These are phyloP conservation scores for Phytophthora melonis DNA, from an alignment of 352 stramenopile genomes.

Conservation along the genomic window DNA sequence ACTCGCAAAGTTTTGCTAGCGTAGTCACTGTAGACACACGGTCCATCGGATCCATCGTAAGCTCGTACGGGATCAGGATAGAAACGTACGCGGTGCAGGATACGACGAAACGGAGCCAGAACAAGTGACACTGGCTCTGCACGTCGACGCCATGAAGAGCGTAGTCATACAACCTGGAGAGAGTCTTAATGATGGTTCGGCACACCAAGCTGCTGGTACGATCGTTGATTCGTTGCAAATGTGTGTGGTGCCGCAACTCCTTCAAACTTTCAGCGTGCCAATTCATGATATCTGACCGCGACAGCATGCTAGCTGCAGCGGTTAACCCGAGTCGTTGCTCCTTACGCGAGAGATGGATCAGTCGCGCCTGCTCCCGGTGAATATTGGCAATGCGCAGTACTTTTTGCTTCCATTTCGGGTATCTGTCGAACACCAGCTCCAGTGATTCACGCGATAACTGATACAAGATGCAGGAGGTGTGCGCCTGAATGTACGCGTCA, in stretches of 20 bases:
- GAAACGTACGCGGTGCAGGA: conserved; percentile 45
- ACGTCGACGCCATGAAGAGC: conserved; percentile 32
- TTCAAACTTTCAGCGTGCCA: neutral
- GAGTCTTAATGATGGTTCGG: no score
- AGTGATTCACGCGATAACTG: neutral
- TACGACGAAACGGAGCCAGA: conserved; percentile 45
- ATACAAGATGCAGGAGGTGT: neutral
- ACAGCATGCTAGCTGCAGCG: neutral
- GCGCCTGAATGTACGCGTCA: neutral
- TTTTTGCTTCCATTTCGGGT: conserved; percentile 3
- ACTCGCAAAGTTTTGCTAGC: conserved; percentile 32
- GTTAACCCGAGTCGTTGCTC: neutral
- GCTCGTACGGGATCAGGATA: conserved; percentile 51
- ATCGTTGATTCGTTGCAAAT: neutral
- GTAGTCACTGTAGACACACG: conserved; percentile 6
- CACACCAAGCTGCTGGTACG: neutral
- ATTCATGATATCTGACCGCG: neutral
- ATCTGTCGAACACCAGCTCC: conserved; percentile 2
- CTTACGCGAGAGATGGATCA: neutral
- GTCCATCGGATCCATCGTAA: conserved; percentile 46
- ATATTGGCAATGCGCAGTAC: conserved; percentile 4
- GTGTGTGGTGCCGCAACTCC: neutral
- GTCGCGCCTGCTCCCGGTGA: neutral
- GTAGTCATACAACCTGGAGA: no score
- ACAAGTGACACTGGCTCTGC: conserved; percentile 51